Conservation (phyloP, 371 early-diverging fungal genomes). For the Coemansia sp. region DNA sequence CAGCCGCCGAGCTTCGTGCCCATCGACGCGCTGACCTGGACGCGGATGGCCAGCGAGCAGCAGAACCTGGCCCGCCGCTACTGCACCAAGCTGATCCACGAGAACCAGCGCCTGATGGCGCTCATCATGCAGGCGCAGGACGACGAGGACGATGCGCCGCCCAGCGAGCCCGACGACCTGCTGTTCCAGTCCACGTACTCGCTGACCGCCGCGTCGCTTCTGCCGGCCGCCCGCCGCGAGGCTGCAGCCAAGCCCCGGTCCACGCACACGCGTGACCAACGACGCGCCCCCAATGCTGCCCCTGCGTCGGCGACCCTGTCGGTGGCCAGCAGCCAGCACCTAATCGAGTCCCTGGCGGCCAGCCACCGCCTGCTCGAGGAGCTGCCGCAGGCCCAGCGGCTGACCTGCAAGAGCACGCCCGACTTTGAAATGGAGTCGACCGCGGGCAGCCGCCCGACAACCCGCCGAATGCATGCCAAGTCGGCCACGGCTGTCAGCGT, state of each 20-base stretch:
- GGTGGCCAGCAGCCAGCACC: neutral
- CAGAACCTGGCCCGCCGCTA: slow-evolving; percentile 12
- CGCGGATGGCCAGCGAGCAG: slow-evolving; percentile 8
- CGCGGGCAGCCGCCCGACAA: neutral
- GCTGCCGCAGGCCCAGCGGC: neutral
- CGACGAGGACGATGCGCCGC: neutral
- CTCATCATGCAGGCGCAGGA: neutral
- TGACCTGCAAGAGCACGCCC: slow-evolving; percentile 6
- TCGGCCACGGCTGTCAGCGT: neutral
- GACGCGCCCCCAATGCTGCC: neutral
- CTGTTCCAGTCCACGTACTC: slow-evolving; percentile 22
- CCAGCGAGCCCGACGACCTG: neutral
- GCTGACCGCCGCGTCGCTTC: slow-evolving; percentile 14
- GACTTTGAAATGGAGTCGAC: neutral
- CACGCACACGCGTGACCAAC: neutral
- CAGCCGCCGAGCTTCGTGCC: slow-evolving; percentile 16
- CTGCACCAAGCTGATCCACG: slow-evolving; percentile 16
- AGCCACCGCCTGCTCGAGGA: neutral
- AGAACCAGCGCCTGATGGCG: slow-evolving; percentile 8
- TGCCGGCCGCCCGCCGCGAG: slow-evolving; percentile 10
- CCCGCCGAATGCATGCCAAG: slow-evolving; percentile 2
- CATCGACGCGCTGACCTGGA: slow-evolving; percentile 23
- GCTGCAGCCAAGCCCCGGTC: neutral
- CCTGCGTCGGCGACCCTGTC: neutral
- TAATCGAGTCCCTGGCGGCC: neutral